Evolutionary conservation across 2,329 filamentous ascomycete genomes (phyloP).

Genomic region (Colletotrichum sublineola): DNA sequence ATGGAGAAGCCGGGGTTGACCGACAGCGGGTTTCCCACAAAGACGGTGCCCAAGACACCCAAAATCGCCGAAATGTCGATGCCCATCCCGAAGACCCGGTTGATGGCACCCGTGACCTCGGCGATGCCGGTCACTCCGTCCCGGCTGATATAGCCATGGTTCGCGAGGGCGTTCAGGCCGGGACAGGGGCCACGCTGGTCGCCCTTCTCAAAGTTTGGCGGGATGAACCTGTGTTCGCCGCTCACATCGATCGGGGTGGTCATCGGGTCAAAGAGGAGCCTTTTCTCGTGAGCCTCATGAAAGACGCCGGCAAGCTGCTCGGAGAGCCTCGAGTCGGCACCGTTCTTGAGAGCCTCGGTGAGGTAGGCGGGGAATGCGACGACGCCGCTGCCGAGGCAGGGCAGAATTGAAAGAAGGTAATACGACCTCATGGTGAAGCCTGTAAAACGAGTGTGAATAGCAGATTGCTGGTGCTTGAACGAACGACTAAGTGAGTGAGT

Average conservation of each 20-base stretch:
- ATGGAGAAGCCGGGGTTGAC: conserved; percentile 65
- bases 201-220: conserved; percentile 46
- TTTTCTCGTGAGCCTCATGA: conserved; percentile 40
- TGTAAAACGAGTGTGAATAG: conserved; percentile 25
- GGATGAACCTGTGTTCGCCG: conserved; percentile 45
- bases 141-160: conserved; percentile 53
- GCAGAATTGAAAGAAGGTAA: conserved; percentile 31
- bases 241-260: conserved; percentile 42
- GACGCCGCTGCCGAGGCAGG: conserved; percentile 28
- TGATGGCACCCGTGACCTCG: conserved; percentile 40
- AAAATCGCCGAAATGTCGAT: conserved; percentile 57
- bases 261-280: conserved; percentile 42
- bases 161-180: conserved; percentile 54
- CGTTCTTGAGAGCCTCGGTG: conserved; percentile 33
- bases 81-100: conserved; percentile 60
- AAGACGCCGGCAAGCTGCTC: conserved; percentile 31
- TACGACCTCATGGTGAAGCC: conserved; percentile 26
- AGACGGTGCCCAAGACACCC: conserved; percentile 61
- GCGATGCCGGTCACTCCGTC: conserved; percentile 46
- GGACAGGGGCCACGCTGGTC: conserved; percentile 50
- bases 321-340: conserved; percentile 19
- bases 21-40: conserved; percentile 64
- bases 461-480: conserved; percentile 8
- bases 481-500: conserved; percentile 10
- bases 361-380: conserved; percentile 39